These are phyloP conservation scores for Marsdenia floribunda DNA, from an alignment of 257 asterid genomes.

Conservation along the genomic window DNA sequence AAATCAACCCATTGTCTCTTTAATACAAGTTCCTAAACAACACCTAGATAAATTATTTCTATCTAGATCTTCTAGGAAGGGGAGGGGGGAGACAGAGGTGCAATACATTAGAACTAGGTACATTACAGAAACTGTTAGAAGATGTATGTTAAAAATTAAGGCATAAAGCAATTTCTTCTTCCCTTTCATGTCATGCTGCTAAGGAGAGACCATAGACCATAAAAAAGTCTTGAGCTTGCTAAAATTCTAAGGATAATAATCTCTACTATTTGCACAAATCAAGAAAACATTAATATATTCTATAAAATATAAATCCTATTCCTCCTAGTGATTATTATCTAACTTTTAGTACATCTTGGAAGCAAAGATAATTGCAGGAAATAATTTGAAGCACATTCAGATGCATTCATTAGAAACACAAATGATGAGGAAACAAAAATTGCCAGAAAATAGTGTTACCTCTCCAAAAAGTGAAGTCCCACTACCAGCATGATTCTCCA, in stretches of 20 bases:
- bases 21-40: neutral
- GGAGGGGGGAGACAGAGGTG: too few species aligned
- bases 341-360: neutral
- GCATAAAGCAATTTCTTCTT: neutral
- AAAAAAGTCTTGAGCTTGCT: neutral
- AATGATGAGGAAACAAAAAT: neutral
- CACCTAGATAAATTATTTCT: neutral
- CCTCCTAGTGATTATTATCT: neutral
- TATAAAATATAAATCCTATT: neutral
- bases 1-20: neutral
- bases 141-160: neutral
- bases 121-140: neutral
- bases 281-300: neutral
- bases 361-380: neutral
- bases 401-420: neutral
- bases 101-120: neutral
- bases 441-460: slow-evolving; percentile 31
- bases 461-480: slow-evolving; percentile 32
- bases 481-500: slow-evolving; percentile 10
- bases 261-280: neutral
- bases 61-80: too few species aligned
- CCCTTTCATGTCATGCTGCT: neutral
- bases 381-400: neutral
- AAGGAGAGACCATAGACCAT: neutral
- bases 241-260: neutral